A percentile compares a stretch with the other conserved stretches of the same genome.
Evolutionary conservation across 345 rosid species (phyloP).

Genomic region (Erysimum cheiranthoides): DNA sequence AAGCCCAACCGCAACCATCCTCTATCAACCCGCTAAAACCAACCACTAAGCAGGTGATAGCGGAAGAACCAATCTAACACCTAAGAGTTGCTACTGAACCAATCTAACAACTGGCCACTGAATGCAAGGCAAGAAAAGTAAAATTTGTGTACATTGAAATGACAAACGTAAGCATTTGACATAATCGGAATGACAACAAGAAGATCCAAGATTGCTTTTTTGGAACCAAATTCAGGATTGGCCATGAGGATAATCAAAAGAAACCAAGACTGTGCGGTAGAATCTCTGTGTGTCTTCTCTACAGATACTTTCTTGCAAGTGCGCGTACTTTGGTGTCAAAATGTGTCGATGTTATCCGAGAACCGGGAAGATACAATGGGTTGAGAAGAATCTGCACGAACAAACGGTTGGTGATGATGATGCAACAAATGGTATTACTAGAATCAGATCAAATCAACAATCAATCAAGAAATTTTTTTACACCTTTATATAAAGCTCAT

Average conservation of each 20-base stretch:
- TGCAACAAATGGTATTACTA: neutral
- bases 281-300: conserved; percentile 29
- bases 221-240: conserved; percentile 74
- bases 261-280: conserved; percentile 36
- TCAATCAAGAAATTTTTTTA: neutral
- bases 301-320: conserved; percentile 90
- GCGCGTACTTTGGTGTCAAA: conserved; percentile 94
- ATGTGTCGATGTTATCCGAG: conserved; percentile 86
- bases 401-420: conserved; percentile 3
- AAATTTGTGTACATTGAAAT: no score
- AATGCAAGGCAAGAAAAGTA: no score
- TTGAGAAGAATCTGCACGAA: conserved; percentile 79
- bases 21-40: no score
- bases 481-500: conserved; percentile 51
- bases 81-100: no score
- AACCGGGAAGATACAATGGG: conserved; percentile 91
- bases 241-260: conserved; percentile 79
- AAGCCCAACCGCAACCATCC: no score
- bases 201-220: conserved; percentile 73
- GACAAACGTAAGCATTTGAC: no score
- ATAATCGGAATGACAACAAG: conserved; percentile 94
- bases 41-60: no score
- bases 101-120: no score
- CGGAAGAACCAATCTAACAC: no score
- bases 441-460: conserved; percentile 6